phyloP scores from a whole-genome alignment of 495 filamentous ascomycete species.

The Neurospora cerealis region DNA sequence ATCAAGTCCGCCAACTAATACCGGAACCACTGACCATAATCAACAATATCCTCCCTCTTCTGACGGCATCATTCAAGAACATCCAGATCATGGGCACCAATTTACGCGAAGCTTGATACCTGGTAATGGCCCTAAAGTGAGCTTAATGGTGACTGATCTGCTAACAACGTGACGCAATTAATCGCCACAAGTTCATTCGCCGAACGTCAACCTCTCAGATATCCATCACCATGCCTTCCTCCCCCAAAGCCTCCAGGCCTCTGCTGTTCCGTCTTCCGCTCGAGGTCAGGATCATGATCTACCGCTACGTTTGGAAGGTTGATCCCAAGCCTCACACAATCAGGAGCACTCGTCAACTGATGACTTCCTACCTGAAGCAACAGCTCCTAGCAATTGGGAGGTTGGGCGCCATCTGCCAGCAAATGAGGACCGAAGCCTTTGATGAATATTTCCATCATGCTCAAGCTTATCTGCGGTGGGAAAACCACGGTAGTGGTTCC shows the following conservation, averaged over 20 bases:
- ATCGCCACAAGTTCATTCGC: not conserved
- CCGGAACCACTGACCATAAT: not conserved
- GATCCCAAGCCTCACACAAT: not conserved
- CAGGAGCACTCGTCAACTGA: not conserved
- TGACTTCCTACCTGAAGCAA: not conserved
- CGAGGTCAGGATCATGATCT: not conserved
- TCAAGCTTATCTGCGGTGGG: not conserved
- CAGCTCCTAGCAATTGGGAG: not conserved
- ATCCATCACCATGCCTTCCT: not conserved
- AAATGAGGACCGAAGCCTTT: not conserved
- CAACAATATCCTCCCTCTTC: not conserved
- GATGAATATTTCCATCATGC: not conserved
- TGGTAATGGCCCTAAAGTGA: not conserved
- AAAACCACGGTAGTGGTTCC: not conserved
- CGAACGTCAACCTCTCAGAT: not conserved
- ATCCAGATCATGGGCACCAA: not conserved
- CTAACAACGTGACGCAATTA: not conserved
- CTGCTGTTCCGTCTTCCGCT: not conserved
- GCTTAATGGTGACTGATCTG: not conserved
- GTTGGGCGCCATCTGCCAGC: not conserved
- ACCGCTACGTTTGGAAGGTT: not conserved
- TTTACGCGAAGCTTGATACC: not conserved
- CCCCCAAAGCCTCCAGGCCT: not conserved
- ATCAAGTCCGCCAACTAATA: not conserved
- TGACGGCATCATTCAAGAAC: not conserved